Conservation (phyloP, 495 filamentous ascomycete species). For the Aspergillus incahuasiensis region DNA sequence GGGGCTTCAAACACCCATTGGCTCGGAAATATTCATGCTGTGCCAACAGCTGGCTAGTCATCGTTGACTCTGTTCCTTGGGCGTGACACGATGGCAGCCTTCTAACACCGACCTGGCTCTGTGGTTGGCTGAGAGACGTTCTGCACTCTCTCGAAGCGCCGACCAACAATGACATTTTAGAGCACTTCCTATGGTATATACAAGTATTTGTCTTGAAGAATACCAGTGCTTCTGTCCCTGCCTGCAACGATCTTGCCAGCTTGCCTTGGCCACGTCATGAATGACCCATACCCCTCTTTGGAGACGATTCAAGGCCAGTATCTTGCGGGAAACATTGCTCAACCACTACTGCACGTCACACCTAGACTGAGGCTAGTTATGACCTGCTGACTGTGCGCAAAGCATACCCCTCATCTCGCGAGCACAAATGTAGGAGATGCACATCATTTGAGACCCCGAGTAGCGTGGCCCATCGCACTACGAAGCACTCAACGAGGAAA, state of each 20-base stretch:
- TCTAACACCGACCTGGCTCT: neutral
- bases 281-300: neutral
- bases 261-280: neutral
- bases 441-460: neutral
- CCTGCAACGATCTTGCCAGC: neutral
- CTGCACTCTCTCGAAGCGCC: neutral
- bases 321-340: neutral
- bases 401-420: neutral
- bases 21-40: neutral
- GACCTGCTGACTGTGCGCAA: neutral
- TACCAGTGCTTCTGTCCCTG: neutral
- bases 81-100: neutral
- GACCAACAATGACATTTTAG: neutral
- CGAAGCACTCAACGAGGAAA: neutral
- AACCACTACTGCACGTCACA: neutral
- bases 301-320: neutral
- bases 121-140: slow-evolving; percentile 2
- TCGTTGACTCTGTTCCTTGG: neutral
- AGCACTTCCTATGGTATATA: neutral
- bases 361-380: neutral
- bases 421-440: neutral
- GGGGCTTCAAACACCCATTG: neutral
- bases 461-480: neutral
- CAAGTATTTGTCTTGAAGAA: neutral
- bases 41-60: neutral